Conservation (phyloP, 2,329 filamentous ascomycete species). For the Colletotrichum lindemuthianum region DNA sequence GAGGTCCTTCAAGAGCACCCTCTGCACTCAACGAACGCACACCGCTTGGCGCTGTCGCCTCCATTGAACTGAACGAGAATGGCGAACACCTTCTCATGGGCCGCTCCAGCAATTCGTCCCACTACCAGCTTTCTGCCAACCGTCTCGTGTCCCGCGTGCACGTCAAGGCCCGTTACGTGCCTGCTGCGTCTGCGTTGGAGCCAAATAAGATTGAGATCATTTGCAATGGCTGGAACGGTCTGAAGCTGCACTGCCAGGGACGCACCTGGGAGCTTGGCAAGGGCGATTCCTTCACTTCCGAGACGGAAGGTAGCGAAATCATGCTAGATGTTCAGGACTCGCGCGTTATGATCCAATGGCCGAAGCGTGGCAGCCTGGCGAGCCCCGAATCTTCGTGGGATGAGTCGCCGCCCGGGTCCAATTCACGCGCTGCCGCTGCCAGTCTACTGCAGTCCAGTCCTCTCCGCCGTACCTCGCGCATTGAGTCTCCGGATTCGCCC, state of each 20-base stretch:
- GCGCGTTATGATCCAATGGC: slow-evolving; percentile 90
- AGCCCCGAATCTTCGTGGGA: slow-evolving; percentile 78
- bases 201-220: slow-evolving; percentile 85
- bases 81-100: slow-evolving; percentile 89
- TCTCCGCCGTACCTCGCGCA: slow-evolving; percentile 64
- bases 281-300: slow-evolving; percentile 88
- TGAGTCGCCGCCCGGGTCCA: slow-evolving; percentile 60
- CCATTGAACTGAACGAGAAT: slow-evolving; percentile 81
- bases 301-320: slow-evolving; percentile 87
- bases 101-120: slow-evolving; percentile 92
- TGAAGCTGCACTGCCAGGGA: slow-evolving; percentile 91
- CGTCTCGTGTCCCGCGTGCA: slow-evolving; percentile 93
- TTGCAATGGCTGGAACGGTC: slow-evolving; percentile 95
- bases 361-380: slow-evolving; percentile 63
- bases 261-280: slow-evolving; percentile 87
- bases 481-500: slow-evolving; percentile 78
- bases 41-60: slow-evolving; percentile 85
- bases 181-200: slow-evolving; percentile 73
- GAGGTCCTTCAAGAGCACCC: slow-evolving; percentile 50
- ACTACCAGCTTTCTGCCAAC: slow-evolving; percentile 93
- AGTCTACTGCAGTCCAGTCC: slow-evolving; percentile 68
- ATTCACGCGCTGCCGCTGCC: slow-evolving; percentile 43
- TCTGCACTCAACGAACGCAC: slow-evolving; percentile 79
- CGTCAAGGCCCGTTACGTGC: slow-evolving; percentile 85
- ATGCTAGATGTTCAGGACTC: slow-evolving; percentile 96